phyloP scores from a whole-genome alignment of 1,284 basidiomycete species.

The Sanghuangporus sanghuang region DNA sequence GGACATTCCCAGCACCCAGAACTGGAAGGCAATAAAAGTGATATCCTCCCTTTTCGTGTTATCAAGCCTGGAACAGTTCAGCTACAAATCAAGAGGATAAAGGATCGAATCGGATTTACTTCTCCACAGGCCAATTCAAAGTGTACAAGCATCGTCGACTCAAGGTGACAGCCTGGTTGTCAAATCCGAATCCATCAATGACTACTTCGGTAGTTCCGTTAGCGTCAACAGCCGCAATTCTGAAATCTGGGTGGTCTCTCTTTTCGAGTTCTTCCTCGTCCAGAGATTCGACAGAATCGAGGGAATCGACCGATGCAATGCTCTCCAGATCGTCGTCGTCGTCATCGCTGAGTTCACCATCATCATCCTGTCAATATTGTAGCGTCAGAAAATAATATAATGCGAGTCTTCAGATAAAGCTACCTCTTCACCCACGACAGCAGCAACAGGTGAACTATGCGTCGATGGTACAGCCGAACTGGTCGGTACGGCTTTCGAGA shows the following conservation, averaged over 20 bases:
- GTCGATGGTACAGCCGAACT: background rate
- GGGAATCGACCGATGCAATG: conserved; percentile 9
- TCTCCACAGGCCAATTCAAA: conserved; percentile 60
- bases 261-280: background rate
- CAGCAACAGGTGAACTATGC: background rate
- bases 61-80: conserved; percentile 40
- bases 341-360: conserved; percentile 21
- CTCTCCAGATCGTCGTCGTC: conserved; percentile 15
- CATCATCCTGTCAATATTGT: conserved; percentile 16
- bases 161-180: conserved; percentile 33
- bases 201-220: conserved; percentile 36
- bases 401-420: conserved; percentile 9
- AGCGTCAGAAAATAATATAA: background rate
- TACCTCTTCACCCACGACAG: conserved; percentile 1
- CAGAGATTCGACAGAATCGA: background rate
- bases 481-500: background rate
- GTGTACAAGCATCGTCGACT: conserved; percentile 46
- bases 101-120: conserved; percentile 36
- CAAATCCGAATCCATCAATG: conserved; percentile 37
- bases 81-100: background rate
- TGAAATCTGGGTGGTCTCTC: conserved; percentile 12
- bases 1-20: conserved; percentile 79
- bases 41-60: conserved; percentile 75
- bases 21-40: conserved; percentile 70
- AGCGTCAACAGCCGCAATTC: conserved; percentile 25